Evolutionary conservation across 768 basidiomycete genomes (phyloP).

Genomic region (Russula olivacea): DNA sequence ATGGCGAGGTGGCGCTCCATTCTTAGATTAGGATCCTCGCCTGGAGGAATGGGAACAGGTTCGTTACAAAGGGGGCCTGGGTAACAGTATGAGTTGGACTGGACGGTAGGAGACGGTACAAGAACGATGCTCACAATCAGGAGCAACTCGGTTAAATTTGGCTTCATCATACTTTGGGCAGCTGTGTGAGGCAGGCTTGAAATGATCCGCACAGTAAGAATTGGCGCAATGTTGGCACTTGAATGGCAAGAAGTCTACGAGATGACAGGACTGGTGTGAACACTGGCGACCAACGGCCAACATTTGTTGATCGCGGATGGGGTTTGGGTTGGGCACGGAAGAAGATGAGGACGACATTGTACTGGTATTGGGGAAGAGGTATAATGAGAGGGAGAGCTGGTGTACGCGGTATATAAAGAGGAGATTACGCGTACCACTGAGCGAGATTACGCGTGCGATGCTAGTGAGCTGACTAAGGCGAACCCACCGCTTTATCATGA

Average conservation of each 20-base stretch:
- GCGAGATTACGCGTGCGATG: constrained; percentile 10
- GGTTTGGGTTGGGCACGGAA: constrained; percentile 14
- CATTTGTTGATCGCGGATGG: constrained; percentile 48
- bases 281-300: constrained; percentile 69
- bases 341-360: constrained; percentile 30
- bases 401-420: not conserved
- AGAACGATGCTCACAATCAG: constrained; percentile 50
- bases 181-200: constrained; percentile 57
- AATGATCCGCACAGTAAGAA: constrained; percentile 76
- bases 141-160: constrained; percentile 69
- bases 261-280: constrained; percentile 54
- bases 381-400: not conserved
- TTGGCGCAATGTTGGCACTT: constrained; percentile 74
- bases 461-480: not conserved
- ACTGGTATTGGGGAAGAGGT: constrained; percentile 8
- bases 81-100: not conserved
- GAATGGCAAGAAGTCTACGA: constrained; percentile 82
- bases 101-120: not conserved
- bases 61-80: constrained; percentile 71
- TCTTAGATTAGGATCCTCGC: constrained; percentile 72
- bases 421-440: constrained; percentile 12
- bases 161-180: constrained; percentile 67
- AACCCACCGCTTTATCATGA: too few species aligned
- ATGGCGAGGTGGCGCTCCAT: constrained; percentile 70
- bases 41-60: constrained; percentile 68